Percentiles rank a stretch among this genome's conserved stretches.
Conservation (phyloP, 805 yeast species). For the Wickerhamiella qilinensis region DNA sequence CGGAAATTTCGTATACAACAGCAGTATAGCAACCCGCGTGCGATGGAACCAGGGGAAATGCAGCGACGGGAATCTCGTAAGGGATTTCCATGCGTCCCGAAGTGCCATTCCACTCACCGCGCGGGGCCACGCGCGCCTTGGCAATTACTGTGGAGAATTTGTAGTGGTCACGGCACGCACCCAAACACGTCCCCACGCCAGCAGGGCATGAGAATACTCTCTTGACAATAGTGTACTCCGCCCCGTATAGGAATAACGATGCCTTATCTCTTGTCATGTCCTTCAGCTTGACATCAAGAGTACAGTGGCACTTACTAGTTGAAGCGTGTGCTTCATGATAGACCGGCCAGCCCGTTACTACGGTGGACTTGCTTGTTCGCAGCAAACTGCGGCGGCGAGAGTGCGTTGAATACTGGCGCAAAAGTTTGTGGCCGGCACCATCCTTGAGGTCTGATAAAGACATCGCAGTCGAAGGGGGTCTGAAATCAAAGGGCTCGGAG, state of each 20-base stretch:
- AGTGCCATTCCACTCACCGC: constrained; percentile 1
- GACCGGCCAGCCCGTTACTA: neutral
- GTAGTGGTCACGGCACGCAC: neutral
- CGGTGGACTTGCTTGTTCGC: neutral
- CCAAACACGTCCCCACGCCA: neutral
- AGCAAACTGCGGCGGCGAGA: neutral
- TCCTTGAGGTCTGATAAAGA: neutral
- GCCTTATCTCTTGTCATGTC: too few relatives aligned
- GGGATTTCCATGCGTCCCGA: constrained; percentile 3
- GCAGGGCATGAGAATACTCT: neutral
- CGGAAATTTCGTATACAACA: constrained; percentile 2
- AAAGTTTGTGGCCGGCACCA: neutral
- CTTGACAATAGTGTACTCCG: neutral
- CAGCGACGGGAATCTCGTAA: constrained; percentile 1
- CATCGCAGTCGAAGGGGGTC: neutral
- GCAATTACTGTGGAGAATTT: neutral
- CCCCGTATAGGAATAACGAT: too few relatives aligned
- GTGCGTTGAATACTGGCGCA: neutral
- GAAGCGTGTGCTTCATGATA: neutral
- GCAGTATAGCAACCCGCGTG: constrained; percentile 5
- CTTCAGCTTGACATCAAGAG: neutral
- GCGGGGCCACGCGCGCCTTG: neutral
- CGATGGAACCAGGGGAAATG: constrained; percentile 1
- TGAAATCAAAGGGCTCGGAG: neutral
- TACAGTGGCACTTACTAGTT: neutral